A percentile compares a stretch with the other conserved stretches of the same genome.
Conservation (phyloP, 1,284 basidiomycete genomes). For the Puccinia sorghi region DNA sequence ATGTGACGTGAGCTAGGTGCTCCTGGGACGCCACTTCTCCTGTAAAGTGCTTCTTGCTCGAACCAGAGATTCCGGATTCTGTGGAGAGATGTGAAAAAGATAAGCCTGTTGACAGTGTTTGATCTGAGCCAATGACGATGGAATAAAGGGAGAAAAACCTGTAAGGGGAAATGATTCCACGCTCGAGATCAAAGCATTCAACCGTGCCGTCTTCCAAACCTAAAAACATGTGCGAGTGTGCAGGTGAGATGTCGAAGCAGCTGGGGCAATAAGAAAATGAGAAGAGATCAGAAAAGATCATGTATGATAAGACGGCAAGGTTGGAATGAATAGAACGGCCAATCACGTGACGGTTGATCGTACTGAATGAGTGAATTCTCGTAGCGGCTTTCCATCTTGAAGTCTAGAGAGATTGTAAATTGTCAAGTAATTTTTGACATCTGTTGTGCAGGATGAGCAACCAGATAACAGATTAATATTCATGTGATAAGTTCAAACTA, state of each 20-base stretch:
- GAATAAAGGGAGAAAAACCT: slow-evolving; percentile 63
- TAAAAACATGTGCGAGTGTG: slow-evolving; percentile 72
- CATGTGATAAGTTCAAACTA: background rate
- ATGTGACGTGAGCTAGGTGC: slow-evolving; percentile 61
- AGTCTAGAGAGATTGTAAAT: slow-evolving; percentile 68
- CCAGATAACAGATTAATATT: background rate
- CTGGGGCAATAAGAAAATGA: slow-evolving; percentile 58
- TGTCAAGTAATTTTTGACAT: slow-evolving; percentile 68
- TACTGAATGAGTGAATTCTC: slow-evolving; percentile 64
- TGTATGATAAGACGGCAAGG: slow-evolving; percentile 53
- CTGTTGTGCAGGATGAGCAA: slow-evolving; percentile 59
- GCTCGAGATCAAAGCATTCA: slow-evolving; percentile 60
- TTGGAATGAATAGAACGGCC: slow-evolving; percentile 49
- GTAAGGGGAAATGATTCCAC: slow-evolving; percentile 56
- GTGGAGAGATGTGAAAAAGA: background rate
- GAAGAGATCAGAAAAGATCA: slow-evolving; percentile 52
- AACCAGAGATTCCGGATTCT: slow-evolving; percentile 73
- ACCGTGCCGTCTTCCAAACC: slow-evolving; percentile 60
- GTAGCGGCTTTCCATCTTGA: slow-evolving; percentile 63
- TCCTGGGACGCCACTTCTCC: slow-evolving; percentile 65
- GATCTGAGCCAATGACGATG: background rate
- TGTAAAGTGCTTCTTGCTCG: slow-evolving; percentile 69
- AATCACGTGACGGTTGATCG: slow-evolving; percentile 63
- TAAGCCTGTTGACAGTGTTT: slow-evolving; percentile 6
- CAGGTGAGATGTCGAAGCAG: slow-evolving; percentile 68